Evolutionary conservation across 192 early-diverging fungal species (phyloP), one percentile per base, ranked within the genome.

Genomic region (Entomortierella chlamydospora): DNA sequence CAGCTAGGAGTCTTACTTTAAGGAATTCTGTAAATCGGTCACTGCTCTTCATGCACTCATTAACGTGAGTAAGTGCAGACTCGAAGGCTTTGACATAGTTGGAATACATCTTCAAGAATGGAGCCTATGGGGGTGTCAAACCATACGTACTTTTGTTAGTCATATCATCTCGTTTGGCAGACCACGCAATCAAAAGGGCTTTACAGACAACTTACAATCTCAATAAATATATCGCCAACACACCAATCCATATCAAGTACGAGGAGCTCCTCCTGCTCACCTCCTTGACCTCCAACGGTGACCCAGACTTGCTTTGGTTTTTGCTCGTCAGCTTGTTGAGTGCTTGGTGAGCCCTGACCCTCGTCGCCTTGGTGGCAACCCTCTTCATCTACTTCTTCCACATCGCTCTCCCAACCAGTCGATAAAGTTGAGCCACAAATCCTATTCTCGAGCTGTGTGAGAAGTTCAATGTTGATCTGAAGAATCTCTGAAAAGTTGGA

Each of bases 81-180:
- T 93, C 91, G 70, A 92, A 95, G 66, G 93, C 93, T 82, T 94
- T 96, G 65, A 92, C 91, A 82, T 95, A 97, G 59, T 84, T 83
- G 8, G 91, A 93, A 71, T 97, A 97, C 85, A 95, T 89, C 61
- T 91, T 93, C 51, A 97, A 73, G 72, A 90, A 93, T 0, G 93
- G 91, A 23, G 72, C 83, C 83, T 84, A 55, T 23, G 28, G n/a
- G 20, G 18, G 18, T n/a, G n/a, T n/a, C n/a, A 41, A 26, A 10
- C 10, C 30, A 29, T 10, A 18, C 0, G 12, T 11, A 2, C 23
- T 1, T 49, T 5, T 28, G 7, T 28, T 26, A 30, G 23, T 26
- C 25, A 47, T 18, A 55, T 33, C 12, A 29, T 23, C 29, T 17
- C 41, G 3, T 7, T 2, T 28, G 4, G 42, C 9, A 22, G 30